Evolutionary conservation across 2,329 filamentous ascomycete genomes (phyloP).

Genomic region (Aspergillus sp.): DNA sequence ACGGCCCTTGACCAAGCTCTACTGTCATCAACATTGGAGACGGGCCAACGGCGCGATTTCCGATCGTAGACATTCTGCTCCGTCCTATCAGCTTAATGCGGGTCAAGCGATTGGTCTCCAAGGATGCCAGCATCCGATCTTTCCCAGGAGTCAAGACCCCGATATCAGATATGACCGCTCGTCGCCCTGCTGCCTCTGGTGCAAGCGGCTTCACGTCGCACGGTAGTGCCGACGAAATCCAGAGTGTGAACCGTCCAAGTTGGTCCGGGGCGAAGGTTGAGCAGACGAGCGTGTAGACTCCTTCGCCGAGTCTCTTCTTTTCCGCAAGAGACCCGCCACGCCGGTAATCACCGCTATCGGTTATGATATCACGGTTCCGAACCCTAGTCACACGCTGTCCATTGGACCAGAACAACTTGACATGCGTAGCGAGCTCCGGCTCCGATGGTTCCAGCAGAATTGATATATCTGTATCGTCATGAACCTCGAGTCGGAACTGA

Average conservation of each 20-base stretch:
- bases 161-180: constrained; percentile 55
- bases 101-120: constrained; percentile 59
- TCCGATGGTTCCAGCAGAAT: constrained; percentile 71
- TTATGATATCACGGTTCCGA: constrained; percentile 72
- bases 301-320: constrained; percentile 61
- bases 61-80: constrained; percentile 47
- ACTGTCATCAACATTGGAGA: constrained; percentile 69
- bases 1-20: constrained; percentile 70
- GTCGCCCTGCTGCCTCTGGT: constrained; percentile 72
- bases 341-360: constrained; percentile 85
- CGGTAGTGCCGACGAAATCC: constrained; percentile 64
- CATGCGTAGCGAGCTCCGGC: constrained; percentile 72
- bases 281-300: constrained; percentile 82
- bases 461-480: constrained; percentile 63
- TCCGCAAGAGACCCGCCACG: constrained; percentile 74
- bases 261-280: constrained; percentile 87
- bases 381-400: constrained; percentile 72
- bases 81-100: constrained; percentile 60
- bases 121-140: constrained; percentile 56
- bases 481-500: constrained; percentile 69
- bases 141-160: constrained; percentile 55
- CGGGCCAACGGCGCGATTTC: constrained; percentile 38
- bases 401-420: constrained; percentile 78
- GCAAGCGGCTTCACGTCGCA: constrained; percentile 63
- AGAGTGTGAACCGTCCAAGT: constrained; percentile 70